phyloP scores from a whole-genome alignment of 805 yeast genomes.

The Saturnispora hagleri region DNA sequence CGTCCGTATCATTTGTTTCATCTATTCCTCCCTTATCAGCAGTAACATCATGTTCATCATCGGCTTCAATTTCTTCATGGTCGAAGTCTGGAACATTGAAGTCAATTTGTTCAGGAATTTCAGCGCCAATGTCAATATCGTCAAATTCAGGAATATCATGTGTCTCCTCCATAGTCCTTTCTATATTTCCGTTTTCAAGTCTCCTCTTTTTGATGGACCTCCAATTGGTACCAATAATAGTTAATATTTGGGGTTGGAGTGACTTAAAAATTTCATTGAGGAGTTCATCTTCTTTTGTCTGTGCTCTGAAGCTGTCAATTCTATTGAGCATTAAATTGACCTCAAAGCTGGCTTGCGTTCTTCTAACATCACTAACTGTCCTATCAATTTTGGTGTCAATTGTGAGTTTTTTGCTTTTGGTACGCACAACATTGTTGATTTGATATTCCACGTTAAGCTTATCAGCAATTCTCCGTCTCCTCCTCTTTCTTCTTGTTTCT shows the following conservation, averaged over 20 bases:
- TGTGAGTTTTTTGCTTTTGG: constrained; percentile 36
- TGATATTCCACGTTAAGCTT: constrained; percentile 23
- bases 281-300: not conserved
- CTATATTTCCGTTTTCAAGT: constrained; percentile 1
- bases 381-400: constrained; percentile 39
- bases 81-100: not conserved
- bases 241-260: constrained; percentile 9
- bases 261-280: constrained; percentile 3
- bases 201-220: constrained; percentile 12
- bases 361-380: constrained; percentile 31
- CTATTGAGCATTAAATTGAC: not conserved
- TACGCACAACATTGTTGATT: constrained; percentile 37
- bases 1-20: constrained; percentile 2
- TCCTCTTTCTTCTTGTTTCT: constrained; percentile 7
- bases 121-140: not conserved
- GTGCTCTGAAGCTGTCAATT: not conserved
- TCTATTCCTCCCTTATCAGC: constrained; percentile 12
- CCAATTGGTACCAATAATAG: constrained; percentile 13
- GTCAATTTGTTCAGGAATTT: not conserved
- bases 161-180: not conserved
- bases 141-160: not conserved
- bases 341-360: constrained; percentile 25
- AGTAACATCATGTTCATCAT: constrained; percentile 15
- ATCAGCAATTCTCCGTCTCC: constrained; percentile 22
- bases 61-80: not conserved